Base-by-base conservation (phyloP, 768 basidiomycete species). In the Tricholoma matsutake region DNA sequence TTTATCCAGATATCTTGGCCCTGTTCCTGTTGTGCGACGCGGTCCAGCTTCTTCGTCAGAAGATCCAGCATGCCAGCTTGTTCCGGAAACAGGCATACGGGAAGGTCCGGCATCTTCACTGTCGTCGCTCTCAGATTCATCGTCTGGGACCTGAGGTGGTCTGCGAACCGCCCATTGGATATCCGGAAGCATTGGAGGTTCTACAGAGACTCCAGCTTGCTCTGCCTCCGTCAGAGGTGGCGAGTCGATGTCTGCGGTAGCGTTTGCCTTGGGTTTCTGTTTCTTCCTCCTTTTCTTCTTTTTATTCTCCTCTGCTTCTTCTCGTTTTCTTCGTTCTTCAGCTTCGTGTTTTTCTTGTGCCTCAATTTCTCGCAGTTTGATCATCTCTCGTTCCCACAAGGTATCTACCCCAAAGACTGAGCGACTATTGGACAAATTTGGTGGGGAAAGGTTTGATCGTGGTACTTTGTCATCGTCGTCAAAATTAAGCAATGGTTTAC, bases 391-490 rank as follows among this genome's bases (percentile, higher is more conserved):
- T 69, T 96, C 90, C 95, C 95, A 96, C 9, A 96, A 68, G n/a
- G 89, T 90, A 72, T 97, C 95, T 1, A 92, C 89, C 2, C 95
- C 95, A 68, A 96, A 97, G 9, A 96, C 92, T n/a, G 94, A 95
- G 60, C 83, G 84, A 39, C 81, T 83, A 43, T 76, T 79, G 0
- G 79, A 59, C 68, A 76, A 69, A 54, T 62, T 71, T 53, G 67
- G 58, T 28, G 66, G 64, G 64, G 64, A 59, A 45, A 60, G 62
- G 64, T 58, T 70, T 68, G 54, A 67, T 54, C 63, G 73, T 54
- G 62, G 60, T 58, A 68, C 66, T 45, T 77, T 77, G 18, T 77
- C 74, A 20, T 82, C 83, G 22, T 83, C 81, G 28, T 86, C 85
- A 64, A 89, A 85, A 62, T 83, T 83, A 14, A 91, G 76, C 25